Base-by-base conservation (phyloP, 192 early-diverging fungal genomes). In the Backusella tarrabulga region DNA sequence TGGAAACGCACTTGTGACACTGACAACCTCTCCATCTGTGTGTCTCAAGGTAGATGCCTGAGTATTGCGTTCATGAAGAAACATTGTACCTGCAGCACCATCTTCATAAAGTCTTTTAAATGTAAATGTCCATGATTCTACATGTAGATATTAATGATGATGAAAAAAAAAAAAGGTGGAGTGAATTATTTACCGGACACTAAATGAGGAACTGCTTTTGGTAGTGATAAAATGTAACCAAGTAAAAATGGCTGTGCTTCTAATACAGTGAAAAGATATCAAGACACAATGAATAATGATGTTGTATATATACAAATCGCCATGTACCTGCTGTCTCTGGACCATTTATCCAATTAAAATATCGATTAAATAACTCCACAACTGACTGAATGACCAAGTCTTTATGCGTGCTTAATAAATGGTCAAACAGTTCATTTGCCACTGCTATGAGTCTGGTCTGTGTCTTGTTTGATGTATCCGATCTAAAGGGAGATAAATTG, bases 81-180 rank as follows among this genome's bases (percentile, higher is more conserved):
- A 66, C 38, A 77, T 72, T 52, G 15, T 67, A 4, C 76, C 69
- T 56, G 69, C 67, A 4, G 76, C 44, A 21, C 63, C 34, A 56
- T 77, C 42, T 3, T 77, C 32, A 56, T 34, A 38, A 1, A 77
- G 50, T 34, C 36, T 54, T 23, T 77, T 71, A 41, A 77, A 77
- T n/a, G 72, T 41, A 32, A 21, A 23, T 5, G 76, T 26, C 76
- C 76, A 77, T 8, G 68, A 77, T 17, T 46, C 76, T 77, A 67
- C n/a, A 29, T 68, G 32, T 19, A 50, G 29, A 67, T 12, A 21
- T 19, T 19, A 52, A 32, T 8, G 34, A 52, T 21, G 12, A 67
- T 6, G 17, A 14, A 41, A 42, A 67, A 23, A 67, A 11, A 9
- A 14, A 12, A 8, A 23, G 23, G 4, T 1, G 8, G 38, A 1